Evolutionary conservation across 2,329 filamentous ascomycete species (phyloP).

Genomic region (Sporothrix dimorphospora): DNA sequence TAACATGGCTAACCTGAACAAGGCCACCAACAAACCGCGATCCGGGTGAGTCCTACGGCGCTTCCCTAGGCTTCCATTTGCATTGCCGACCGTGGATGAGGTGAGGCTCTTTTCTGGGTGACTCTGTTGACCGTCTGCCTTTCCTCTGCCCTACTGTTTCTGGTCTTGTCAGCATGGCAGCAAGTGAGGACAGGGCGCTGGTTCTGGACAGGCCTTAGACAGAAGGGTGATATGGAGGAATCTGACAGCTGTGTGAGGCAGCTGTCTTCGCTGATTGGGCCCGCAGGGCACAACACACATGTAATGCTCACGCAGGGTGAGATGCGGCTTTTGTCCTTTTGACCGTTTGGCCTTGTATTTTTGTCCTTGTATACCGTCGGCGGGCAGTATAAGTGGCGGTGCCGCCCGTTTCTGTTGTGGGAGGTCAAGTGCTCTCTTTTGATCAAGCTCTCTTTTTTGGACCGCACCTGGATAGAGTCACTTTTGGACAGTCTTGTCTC

Average conservation of each 20-base stretch:
- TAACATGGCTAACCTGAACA: background rate
- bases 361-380: background rate
- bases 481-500: background rate
- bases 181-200: background rate
- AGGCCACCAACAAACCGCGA: background rate
- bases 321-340: background rate
- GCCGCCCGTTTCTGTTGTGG: background rate
- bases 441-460: background rate
- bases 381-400: slow-evolving; percentile 5
- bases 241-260: background rate
- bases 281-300: background rate
- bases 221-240: background rate
- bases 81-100: background rate
- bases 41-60: slow-evolving; percentile 19
- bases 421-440: background rate
- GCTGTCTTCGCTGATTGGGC: slow-evolving; percentile 5
- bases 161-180: too few species aligned
- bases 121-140: background rate
- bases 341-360: background rate
- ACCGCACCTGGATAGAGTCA: background rate
- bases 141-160: too few species aligned
- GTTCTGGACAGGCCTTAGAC: background rate
- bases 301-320: background rate
- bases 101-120: background rate
- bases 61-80: background rate